phyloP scores from a whole-genome alignment of 2,329 filamentous ascomycete species.

The Biscogniauxia mediterranea region DNA sequence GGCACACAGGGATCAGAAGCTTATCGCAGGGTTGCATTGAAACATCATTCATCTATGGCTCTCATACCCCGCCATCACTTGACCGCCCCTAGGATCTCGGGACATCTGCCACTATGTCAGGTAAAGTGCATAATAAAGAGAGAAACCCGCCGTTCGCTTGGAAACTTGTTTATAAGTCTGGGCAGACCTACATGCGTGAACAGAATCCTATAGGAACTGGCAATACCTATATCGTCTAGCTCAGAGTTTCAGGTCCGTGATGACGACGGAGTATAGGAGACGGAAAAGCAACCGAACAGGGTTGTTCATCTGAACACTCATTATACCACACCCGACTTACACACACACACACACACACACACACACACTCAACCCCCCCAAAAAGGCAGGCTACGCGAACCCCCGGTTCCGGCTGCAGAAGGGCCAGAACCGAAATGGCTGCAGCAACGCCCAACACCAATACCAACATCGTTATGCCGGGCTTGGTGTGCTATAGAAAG shows the following conservation, averaged over 20 bases:
- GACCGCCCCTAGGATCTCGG: constrained; percentile 25
- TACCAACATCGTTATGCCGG: constrained; percentile 5
- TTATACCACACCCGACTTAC: no score
- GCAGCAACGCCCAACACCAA: constrained; percentile 3
- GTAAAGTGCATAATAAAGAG: constrained; percentile 10
- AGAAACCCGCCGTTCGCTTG: neutral
- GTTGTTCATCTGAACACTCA: neutral
- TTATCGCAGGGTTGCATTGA: constrained; percentile 25
- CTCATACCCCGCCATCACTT: constrained; percentile 32
- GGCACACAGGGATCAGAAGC: constrained; percentile 1
- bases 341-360: no score
- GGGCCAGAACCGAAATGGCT: constrained; percentile 15
- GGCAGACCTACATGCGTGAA: neutral
- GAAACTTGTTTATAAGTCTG: neutral
- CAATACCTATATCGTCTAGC: neutral
- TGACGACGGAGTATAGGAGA: neutral
- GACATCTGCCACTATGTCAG: constrained; percentile 22
- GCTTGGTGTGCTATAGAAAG: constrained; percentile 16
- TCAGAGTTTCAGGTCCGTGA: neutral
- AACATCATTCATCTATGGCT: constrained; percentile 23
- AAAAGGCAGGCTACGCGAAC: neutral
- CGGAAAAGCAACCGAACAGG: neutral
- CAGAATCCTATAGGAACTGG: neutral
- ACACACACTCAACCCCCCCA: constrained; percentile 1
- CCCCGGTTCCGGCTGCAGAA: constrained; percentile 6